phyloP scores from a whole-genome alignment of 2,329 filamentous ascomycete species.

The Bipolaris gigantea region DNA sequence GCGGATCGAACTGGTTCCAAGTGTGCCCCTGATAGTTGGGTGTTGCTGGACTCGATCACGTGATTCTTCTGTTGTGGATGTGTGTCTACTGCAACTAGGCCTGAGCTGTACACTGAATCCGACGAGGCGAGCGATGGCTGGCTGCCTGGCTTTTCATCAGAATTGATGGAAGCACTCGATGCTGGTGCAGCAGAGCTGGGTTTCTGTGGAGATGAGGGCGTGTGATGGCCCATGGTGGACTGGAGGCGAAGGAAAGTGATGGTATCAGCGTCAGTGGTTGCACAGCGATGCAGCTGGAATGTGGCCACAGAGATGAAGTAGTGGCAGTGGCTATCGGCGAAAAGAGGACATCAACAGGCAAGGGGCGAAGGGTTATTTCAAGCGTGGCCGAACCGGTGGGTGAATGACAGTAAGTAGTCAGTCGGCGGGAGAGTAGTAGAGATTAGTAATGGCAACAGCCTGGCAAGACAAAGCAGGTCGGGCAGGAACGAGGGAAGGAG shows the following conservation, averaged over 20 bases:
- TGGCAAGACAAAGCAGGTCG: neutral
- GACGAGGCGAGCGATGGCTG: constrained; percentile 18
- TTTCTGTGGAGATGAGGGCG: too few species aligned
- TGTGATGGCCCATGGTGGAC: neutral
- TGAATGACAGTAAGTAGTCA: neutral
- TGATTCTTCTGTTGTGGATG: constrained; percentile 16
- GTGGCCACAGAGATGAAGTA: too few species aligned
- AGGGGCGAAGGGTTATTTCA: neutral
- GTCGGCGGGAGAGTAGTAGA: neutral
- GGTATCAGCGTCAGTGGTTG: too few species aligned
- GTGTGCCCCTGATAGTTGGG: neutral
- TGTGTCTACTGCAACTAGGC: constrained; percentile 7
- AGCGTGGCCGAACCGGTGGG: too few species aligned
- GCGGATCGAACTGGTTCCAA: constrained; percentile 28
- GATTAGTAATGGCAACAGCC: neutral
- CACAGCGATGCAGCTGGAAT: neutral
- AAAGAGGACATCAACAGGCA: neutral
- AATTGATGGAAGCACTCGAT: constrained; percentile 1
- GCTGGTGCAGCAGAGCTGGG: neutral
- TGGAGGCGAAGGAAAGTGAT: too few species aligned
- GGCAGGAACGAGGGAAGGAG: neutral
- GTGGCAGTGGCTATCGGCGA: too few species aligned
- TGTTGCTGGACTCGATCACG: constrained; percentile 15
- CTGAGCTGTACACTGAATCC: constrained; percentile 14
- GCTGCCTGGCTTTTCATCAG: constrained; percentile 24